Base-by-base conservation (phyloP, 129 eudicot genomes). In the Heracleum sosnowskyi region DNA sequence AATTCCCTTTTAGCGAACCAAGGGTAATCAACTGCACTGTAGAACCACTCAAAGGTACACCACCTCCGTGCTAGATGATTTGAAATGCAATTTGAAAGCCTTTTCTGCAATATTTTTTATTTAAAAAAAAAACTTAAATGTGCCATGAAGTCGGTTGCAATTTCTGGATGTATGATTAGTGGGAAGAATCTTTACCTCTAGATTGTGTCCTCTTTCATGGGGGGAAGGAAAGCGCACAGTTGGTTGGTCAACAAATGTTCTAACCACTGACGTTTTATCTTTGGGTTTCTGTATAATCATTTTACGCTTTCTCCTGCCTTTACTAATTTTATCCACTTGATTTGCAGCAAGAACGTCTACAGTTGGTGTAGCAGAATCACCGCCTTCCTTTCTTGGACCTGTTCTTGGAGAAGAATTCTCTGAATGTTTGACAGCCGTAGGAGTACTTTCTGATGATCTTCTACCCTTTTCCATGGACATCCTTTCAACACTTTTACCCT, bases 1-100 rank as follows among this genome's bases (percentile, higher is more conserved):
- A 95, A 95, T 83, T 95, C 98, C 80, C 88, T 85, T 85, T 91
- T 95, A 55, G 98, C 94, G 81, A 95, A 95, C 97, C 98, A 95
- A 57, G 96, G 97, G 81, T 90, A 90, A 80, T 95, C 98, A 78
- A 95, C 87, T 46, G 96, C 94, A 90, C 96, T 88, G 83, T 95
- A 91, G 84, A 92, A 91, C 96, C 96, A 95, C 81, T 95, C 98
- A 85, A 83, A 88, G 53, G 86, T 74, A 85, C 98, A 95, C 97
- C 98, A 92, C 82, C 90, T 91, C 81, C 97, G 80, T 68, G 85
- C 83, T 31, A 77, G 88, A 20, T 76, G 81, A 84, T 91, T 91
- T 20, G 84, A 90, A 46, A 95, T 77, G 80, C 94, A 87, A 74
- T 87, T 84, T 29, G 87, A 82, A 80, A 95, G 89, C 62, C 82